These are phyloP conservation scores for Astraeus odoratus DNA, from an alignment of 768 basidiomycete genomes.

Conservation along the genomic window DNA sequence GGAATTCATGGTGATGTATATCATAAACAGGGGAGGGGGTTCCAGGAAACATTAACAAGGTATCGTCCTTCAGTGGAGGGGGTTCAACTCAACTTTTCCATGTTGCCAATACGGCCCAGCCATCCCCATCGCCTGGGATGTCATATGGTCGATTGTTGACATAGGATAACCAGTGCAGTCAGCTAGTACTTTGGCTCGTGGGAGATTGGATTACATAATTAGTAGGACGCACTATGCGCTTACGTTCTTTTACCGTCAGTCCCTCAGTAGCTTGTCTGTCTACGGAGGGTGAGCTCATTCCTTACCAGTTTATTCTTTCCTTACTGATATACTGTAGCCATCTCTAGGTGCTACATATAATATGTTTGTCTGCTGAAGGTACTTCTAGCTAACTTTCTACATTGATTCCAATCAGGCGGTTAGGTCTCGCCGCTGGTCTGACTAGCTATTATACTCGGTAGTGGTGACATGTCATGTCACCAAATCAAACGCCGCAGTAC, in stretches of 20 bases:
- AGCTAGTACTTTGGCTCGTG: too few relatives aligned
- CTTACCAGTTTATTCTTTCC: too few relatives aligned
- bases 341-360: too few relatives aligned
- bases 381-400: too few relatives aligned
- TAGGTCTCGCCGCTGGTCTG: constrained; percentile 24
- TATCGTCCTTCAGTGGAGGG: constrained; percentile 38
- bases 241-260: too few relatives aligned
- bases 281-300: too few relatives aligned
- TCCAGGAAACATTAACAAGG: constrained; percentile 25
- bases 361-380: too few relatives aligned
- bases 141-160: constrained; percentile 26
- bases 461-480: constrained; percentile 26
- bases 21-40: constrained; percentile 4
- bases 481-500: constrained; percentile 44
- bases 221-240: too few relatives aligned
- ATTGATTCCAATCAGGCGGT: constrained; percentile 12
- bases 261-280: too few relatives aligned
- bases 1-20: background rate
- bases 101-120: constrained; percentile 37
- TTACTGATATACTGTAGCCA: too few relatives aligned
- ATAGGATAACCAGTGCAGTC: too few relatives aligned
- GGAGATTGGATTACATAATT: too few relatives aligned
- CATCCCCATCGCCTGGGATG: constrained; percentile 14
- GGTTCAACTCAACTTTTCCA: constrained; percentile 51
- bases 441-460: constrained; percentile 22